Conservation (phyloP, 768 basidiomycete genomes). For the Boletellus ananiceps region DNA sequence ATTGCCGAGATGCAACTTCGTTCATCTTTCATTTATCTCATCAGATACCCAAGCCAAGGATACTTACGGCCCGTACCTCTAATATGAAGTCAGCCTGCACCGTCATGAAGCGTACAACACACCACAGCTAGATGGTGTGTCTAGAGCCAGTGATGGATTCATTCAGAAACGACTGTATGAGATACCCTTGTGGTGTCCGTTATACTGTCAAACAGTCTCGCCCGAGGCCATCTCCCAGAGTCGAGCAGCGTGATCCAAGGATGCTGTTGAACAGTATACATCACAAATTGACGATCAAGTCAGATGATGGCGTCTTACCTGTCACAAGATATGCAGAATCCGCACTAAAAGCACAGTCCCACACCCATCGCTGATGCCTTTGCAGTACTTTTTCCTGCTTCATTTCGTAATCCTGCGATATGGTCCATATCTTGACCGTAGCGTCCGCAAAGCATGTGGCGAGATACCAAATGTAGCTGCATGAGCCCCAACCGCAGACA, state of each 20-base stretch:
- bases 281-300: constrained; percentile 8
- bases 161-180: constrained; percentile 3
- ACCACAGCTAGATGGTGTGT: constrained; percentile 56
- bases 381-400: constrained; percentile 81
- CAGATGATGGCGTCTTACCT: constrained; percentile 45
- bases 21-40: constrained; percentile 18
- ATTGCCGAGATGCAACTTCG: constrained; percentile 29
- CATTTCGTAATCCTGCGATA: constrained; percentile 82
- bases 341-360: constrained; percentile 99
- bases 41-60: constrained; percentile 5
- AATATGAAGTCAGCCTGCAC: constrained; percentile 52
- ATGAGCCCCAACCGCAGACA: constrained; percentile 11
- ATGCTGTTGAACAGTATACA: constrained; percentile 50
- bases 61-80: constrained; percentile 1
- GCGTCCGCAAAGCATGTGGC: constrained; percentile 99
- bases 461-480: constrained; percentile 57
- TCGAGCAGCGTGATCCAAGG: constrained; percentile 95
- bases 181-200: constrained; percentile 89
- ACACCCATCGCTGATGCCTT: constrained; percentile 98
- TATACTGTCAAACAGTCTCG: constrained; percentile 96
- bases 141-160: constrained; percentile 7
- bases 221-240: constrained; percentile 98
- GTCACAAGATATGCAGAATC: constrained; percentile 98
- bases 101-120: constrained; percentile 83
- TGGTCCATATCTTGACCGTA: constrained; percentile 96